Conservation (phyloP, 2,329 filamentous ascomycete genomes). For the Fusarium begoniae region DNA sequence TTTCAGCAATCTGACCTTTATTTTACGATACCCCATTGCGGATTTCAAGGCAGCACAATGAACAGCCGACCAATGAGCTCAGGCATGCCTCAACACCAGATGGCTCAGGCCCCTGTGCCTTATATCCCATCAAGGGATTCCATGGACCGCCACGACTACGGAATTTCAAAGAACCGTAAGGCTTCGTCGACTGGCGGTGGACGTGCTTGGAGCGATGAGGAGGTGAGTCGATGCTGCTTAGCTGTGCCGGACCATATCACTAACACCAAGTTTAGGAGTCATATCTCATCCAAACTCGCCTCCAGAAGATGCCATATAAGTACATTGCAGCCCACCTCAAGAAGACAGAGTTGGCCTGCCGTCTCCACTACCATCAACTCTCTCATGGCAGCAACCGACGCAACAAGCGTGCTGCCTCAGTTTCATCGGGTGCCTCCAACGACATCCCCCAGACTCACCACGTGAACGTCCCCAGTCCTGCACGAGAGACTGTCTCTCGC, state of each 20-base stretch:
- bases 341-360: conserved; percentile 88
- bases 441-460: conserved; percentile 60
- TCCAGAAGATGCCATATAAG: conserved; percentile 92
- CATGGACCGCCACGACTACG: conserved; percentile 66
- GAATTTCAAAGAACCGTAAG: conserved; percentile 73
- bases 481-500: conserved; percentile 58
- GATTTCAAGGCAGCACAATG: conserved; percentile 32
- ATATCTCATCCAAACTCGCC: conserved; percentile 83
- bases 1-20: conserved; percentile 7
- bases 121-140: conserved; percentile 64
- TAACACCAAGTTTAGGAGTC: conserved; percentile 67
- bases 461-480: conserved; percentile 59
- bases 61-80: conserved; percentile 32
- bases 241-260: neutral
- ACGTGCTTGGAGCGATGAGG: conserved; percentile 85
- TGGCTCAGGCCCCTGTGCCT: conserved; percentile 54
- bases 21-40: conserved; percentile 36
- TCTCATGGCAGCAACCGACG: conserved; percentile 84
- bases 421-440: conserved; percentile 67
- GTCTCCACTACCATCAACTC: conserved; percentile 86
- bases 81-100: conserved; percentile 61
- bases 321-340: conserved; percentile 86
- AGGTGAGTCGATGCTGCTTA: conserved; percentile 61
- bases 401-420: conserved; percentile 79
- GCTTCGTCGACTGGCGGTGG: conserved; percentile 76